Base-by-base conservation (phyloP, 2,329 filamentous ascomycete species). In the Biscogniauxia mediterranea region DNA sequence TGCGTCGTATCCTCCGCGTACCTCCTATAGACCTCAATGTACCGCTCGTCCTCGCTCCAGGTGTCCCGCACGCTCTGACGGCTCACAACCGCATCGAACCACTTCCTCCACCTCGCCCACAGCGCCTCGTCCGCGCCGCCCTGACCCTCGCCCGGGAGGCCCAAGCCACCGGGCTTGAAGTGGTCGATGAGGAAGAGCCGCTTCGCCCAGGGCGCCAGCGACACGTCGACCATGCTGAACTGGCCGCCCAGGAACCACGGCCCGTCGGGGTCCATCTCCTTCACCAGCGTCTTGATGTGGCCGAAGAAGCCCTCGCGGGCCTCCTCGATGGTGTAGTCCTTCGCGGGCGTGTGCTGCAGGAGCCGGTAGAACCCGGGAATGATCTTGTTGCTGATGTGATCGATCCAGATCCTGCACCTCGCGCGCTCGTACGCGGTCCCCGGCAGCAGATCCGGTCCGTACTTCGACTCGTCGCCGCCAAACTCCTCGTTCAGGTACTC, bases 401-500 rank as follows among this genome's bases (percentile, higher is more conserved):
- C 89, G 51, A 88, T 89, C 90, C 90, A 93, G 56, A 93, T 84
- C 38, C 88, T 79, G 51, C 84, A 85, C 20, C 86, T 75, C 3
- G 90, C 90, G 57, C 84, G 80, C 58, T 85, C 81, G 69, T 91
- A 93, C 0, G 85, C 78, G 59, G 87, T 85, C 0, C 74, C 69
- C 0, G 90, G 87, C 9, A 91, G 75, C 3, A 93, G 73, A 1
- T 75, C 72, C 1, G 79, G 80, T 0, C 78, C 78, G 56, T 83
- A 69, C 7, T 67, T 65, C 0, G 58, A 58, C 58, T 78, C 74
- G 70, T 81, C 65, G 3, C 79, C 79, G 0, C 81, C 77, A 63
- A 86, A 92, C 0, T 85, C 85, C 64, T 93, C 90, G 65, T 94
- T 87, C 0, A 94, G 79, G 66, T 91, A 94, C 72, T 93, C 89